Conservation (phyloP, 371 early-diverging fungal genomes). For the Amoeboaphelidium protococcarum region DNA sequence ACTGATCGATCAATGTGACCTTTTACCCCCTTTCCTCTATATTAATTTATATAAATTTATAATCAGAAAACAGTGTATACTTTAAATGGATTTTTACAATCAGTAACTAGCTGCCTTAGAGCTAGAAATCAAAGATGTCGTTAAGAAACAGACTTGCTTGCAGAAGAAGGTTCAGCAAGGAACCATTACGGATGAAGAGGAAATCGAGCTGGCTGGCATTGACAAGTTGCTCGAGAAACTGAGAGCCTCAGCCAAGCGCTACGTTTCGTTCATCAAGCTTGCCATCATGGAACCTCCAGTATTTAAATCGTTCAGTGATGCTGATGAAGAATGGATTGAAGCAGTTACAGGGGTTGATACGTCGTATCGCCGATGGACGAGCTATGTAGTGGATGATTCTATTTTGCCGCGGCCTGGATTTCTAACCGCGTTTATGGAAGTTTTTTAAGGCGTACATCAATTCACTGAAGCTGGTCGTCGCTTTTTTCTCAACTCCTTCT, state of each 20-base stretch:
- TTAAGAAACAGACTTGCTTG: constrained; percentile 4
- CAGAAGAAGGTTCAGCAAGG: constrained; percentile 2
- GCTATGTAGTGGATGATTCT: constrained; percentile 1
- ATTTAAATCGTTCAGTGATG: constrained; percentile 5
- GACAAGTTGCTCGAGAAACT: constrained; percentile 4
- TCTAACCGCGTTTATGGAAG: constrained; percentile 2
- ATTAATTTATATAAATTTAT: too few relatives aligned
- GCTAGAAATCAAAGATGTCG: constrained; percentile 2
- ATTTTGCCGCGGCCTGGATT: constrained; percentile 3
- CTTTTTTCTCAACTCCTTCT: constrained; percentile 6
- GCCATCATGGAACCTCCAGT: constrained; percentile 5
- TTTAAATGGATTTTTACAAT: constrained; percentile 2
- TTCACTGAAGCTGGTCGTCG: constrained; percentile 4
- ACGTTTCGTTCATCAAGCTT: constrained; percentile 1
- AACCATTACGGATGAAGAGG: constrained; percentile 5
- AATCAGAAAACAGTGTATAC: too few relatives aligned
- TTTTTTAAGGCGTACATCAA: constrained; percentile 3
- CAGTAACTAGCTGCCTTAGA: constrained; percentile 3
- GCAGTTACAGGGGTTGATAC: constrained; percentile 5
- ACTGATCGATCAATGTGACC: too few relatives aligned
- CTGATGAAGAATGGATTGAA: constrained; percentile 7
- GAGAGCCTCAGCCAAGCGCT: neutral
- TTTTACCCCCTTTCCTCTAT: too few relatives aligned
- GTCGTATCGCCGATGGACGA: constrained; percentile 3
- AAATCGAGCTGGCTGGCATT: constrained; percentile 5